Percentiles rank a stretch among this genome's conserved stretches.
phyloP scores from a whole-genome alignment of 1,284 basidiomycete genomes.

The Termitomyces sp. region DNA sequence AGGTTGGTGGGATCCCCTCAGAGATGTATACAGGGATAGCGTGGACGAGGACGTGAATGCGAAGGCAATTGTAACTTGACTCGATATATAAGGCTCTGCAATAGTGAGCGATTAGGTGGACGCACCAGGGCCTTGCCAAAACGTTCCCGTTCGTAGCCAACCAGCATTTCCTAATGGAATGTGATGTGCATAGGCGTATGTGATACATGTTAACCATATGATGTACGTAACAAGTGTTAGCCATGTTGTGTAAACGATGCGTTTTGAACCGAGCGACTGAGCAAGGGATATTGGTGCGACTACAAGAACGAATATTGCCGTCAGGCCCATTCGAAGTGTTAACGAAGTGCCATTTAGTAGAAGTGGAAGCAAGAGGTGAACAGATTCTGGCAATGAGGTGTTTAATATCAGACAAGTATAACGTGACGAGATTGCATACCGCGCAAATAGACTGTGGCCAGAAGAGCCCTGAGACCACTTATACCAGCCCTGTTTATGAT shows the following conservation, averaged over 20 bases:
- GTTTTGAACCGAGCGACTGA: conserved; percentile 46
- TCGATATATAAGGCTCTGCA: conserved; percentile 6
- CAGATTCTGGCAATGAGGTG: conserved; percentile 39
- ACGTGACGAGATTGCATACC: conserved; percentile 36
- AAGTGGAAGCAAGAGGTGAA: conserved; percentile 44
- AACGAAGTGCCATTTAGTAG: conserved; percentile 25
- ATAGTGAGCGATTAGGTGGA: not conserved
- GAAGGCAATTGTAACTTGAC: conserved; percentile 50
- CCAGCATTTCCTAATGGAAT: conserved; percentile 31
- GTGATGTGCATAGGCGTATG: conserved; percentile 45
- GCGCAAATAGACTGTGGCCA: conserved; percentile 59
- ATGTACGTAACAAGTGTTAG: conserved; percentile 52
- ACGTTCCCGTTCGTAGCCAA: conserved; percentile 38
- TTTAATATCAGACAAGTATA: not conserved
- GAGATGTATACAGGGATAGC: conserved; percentile 56
- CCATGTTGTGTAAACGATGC: conserved; percentile 51
- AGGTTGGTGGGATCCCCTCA: conserved; percentile 38
- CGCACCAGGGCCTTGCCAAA: conserved; percentile 65
- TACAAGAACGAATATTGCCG: conserved; percentile 35
- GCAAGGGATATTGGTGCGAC: conserved; percentile 48
- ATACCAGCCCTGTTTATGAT: conserved; percentile 36
- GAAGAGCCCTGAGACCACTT: conserved; percentile 40
- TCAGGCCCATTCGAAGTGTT: conserved; percentile 30
- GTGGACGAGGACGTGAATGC: conserved; percentile 61
- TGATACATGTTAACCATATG: conserved; percentile 50